Percentiles rank a stretch among this genome's conserved stretches.
These are phyloP conservation scores for Alliaria petiolata DNA, from an alignment of 345 rosid genomes.

Conservation along the genomic window DNA sequence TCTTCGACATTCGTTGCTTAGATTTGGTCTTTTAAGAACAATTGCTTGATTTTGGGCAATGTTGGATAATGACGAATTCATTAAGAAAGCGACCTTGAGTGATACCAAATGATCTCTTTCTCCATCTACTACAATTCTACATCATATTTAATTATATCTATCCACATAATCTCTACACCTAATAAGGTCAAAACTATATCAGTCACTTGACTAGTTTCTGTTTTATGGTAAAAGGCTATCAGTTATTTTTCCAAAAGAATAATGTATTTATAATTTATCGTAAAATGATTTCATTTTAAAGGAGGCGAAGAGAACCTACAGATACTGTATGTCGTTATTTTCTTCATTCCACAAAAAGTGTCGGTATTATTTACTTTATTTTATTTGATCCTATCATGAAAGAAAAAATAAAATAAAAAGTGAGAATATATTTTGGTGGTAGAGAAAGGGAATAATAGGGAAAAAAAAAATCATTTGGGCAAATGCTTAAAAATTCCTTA, in stretches of 20 bases:
- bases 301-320: not conserved
- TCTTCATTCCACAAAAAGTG: not conserved
- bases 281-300: no score
- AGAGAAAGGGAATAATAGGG: not conserved
- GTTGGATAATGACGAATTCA: conserved; percentile 27
- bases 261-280: no score
- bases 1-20: conserved; percentile 16
- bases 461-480: not conserved
- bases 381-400: not conserved
- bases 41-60: not conserved
- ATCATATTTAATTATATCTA: not conserved
- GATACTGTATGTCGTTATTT: not conserved
- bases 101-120: not conserved
- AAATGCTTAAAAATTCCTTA: conserved; percentile 8
- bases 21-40: not conserved
- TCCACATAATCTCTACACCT: not conserved
- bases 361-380: not conserved
- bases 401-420: not conserved
- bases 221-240: no score
- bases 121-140: not conserved
- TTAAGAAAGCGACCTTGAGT: conserved; percentile 17
- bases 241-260: no score
- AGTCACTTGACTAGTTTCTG: no score
- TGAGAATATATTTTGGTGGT: conserved; percentile 17
- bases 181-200: no score